Evolutionary conservation across 495 filamentous ascomycete genomes (phyloP).

Genomic region (Aspergillus sclerotiicarbonarius): DNA sequence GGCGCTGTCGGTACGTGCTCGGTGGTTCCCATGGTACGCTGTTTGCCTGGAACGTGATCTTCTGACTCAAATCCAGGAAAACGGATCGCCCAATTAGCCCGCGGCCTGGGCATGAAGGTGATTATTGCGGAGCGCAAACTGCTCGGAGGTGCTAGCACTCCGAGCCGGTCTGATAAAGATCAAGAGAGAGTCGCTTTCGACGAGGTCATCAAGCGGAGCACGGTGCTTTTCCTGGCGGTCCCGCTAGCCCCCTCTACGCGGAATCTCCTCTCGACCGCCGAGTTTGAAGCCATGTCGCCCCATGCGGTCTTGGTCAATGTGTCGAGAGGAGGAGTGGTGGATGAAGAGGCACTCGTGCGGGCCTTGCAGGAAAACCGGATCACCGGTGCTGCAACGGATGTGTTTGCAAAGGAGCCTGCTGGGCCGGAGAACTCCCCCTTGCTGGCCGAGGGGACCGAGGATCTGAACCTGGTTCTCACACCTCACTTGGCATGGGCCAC

Average conservation of each 20-base stretch:
- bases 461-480: conserved; percentile 31
- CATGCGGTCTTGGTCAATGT: conserved; percentile 57
- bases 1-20: conserved; percentile 27
- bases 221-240: conserved; percentile 48
- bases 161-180: not conserved
- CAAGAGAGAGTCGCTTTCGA: conserved; percentile 45
- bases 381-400: conserved; percentile 55
- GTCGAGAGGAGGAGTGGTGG: conserved; percentile 56
- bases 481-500: conserved; percentile 36
- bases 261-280: conserved; percentile 47
- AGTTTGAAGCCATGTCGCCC: conserved; percentile 49
- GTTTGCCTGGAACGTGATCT: not conserved
- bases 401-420: conserved; percentile 54
- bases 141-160: not conserved
- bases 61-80: conserved; percentile 24
- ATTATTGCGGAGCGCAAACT: conserved; percentile 43
- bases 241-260: conserved; percentile 45
- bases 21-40: not conserved
- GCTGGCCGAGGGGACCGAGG: conserved; percentile 22
- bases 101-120: conserved; percentile 33
- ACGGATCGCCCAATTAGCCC: conserved; percentile 27
- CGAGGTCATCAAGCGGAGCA: conserved; percentile 41
- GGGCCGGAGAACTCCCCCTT: conserved; percentile 26
- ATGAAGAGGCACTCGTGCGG: conserved; percentile 50
- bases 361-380: conserved; percentile 48